A percentile compares a stretch with the other conserved stretches of the same genome.
These are phyloP conservation scores for Jamesozyma jinghongensis DNA, from an alignment of 805 yeast species.

Conservation along the genomic window DNA sequence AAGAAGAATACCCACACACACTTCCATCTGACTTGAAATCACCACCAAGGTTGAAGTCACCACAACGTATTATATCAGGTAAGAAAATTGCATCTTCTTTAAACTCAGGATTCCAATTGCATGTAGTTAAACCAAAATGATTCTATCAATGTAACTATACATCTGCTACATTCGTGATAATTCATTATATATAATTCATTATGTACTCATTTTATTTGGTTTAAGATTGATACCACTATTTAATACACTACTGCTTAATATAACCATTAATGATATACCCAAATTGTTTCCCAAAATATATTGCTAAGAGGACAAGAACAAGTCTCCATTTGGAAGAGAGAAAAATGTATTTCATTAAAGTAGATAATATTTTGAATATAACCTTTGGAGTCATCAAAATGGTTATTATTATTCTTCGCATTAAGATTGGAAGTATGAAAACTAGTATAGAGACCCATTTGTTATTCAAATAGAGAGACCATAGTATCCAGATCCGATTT, in stretches of 20 bases:
- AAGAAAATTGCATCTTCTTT: background rate
- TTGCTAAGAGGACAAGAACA: constrained; percentile 5
- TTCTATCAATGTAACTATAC: background rate
- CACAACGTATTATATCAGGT: background rate
- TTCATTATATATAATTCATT: background rate
- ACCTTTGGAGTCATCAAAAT: no score
- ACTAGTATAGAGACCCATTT: no score
- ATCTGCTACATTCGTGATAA: background rate
- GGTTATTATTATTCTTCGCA: no score
- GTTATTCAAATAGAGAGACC: no score
- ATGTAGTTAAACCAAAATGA: constrained; percentile 2
- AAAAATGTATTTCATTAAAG: no score
- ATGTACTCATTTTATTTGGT: no score
- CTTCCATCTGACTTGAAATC: constrained; percentile 6
- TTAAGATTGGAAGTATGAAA: no score
- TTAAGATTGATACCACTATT: no score
- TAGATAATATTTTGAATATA: no score
- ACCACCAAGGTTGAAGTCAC: constrained; percentile 7
- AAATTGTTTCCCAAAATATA: constrained; percentile 8
- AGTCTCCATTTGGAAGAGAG: constrained; percentile 5
- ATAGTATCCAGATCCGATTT: no score
- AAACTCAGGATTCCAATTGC: constrained; percentile 3
- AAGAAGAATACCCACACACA: no score
- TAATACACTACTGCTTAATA: no score
- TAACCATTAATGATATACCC: constrained; percentile 3